phyloP scores from a whole-genome alignment of 768 basidiomycete genomes.

The Cystobasidium tubakii region DNA sequence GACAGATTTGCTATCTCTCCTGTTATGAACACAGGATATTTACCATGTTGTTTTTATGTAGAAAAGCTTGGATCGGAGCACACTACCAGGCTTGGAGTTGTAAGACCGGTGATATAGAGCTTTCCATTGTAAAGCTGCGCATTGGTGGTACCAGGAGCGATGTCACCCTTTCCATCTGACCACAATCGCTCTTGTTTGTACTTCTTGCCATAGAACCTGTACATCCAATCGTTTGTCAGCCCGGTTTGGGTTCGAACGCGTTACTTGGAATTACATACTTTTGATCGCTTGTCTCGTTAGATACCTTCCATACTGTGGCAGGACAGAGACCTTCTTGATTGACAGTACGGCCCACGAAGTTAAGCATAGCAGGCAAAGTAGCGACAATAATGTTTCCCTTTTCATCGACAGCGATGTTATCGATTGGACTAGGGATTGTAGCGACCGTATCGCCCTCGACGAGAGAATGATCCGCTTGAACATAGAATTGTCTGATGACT shows the following conservation, averaged over 20 bases:
- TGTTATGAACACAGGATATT: too few relatives aligned
- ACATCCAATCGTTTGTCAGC: neutral
- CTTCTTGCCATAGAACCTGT: constrained; percentile 39
- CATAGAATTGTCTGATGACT: constrained; percentile 57
- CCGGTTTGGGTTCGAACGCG: constrained; percentile 52
- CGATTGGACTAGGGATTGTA: constrained; percentile 51
- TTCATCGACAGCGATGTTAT: constrained; percentile 61
- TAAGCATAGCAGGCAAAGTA: constrained; percentile 53
- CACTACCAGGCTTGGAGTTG: constrained; percentile 53
- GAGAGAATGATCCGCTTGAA: constrained; percentile 59
- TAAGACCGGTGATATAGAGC: constrained; percentile 43
- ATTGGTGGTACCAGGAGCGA: constrained; percentile 59
- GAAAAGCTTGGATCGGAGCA: constrained; percentile 14
- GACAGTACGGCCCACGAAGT: constrained; percentile 42
- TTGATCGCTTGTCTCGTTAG: constrained; percentile 54
- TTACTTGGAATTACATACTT: constrained; percentile 50
- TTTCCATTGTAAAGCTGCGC: constrained; percentile 56
- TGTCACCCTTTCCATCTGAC: constrained; percentile 59
- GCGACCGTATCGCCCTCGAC: constrained; percentile 56
- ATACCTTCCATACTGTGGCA: constrained; percentile 18
- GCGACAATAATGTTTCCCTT: constrained; percentile 63
- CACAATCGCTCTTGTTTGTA: constrained; percentile 54
- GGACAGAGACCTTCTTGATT: neutral
- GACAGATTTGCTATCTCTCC: too few relatives aligned
- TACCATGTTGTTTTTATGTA: neutral